phyloP scores from a whole-genome alignment of 2,329 filamentous ascomycete species.

The Xylaria sp. region DNA sequence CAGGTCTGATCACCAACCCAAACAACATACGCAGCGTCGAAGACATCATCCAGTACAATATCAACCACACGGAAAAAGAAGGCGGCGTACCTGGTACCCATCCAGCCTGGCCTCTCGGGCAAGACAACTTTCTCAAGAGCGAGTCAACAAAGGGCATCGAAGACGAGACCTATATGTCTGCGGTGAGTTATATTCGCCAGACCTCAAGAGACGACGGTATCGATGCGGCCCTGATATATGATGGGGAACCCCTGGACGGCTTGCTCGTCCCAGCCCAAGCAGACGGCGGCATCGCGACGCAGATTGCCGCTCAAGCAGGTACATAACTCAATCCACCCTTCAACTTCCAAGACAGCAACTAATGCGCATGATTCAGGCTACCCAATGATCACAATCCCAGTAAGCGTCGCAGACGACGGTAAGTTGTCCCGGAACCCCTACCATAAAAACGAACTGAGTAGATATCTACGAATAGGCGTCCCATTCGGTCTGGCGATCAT shows the following conservation, averaged over 20 bases:
- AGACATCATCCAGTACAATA: conserved; percentile 62
- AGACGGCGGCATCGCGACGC: conserved; percentile 59
- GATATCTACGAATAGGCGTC: conserved; percentile 1
- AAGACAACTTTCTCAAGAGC: conserved; percentile 64
- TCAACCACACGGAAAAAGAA: conserved; percentile 59
- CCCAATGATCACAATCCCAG: conserved; percentile 20
- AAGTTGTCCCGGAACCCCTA: neutral
- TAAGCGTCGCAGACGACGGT: conserved; percentile 11
- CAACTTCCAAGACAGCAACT: neutral
- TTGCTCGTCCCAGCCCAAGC: conserved; percentile 58
- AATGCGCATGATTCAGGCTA: conserved; percentile 34
- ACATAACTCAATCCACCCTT: neutral
- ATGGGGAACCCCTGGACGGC: conserved; percentile 48
- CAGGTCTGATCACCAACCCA: conserved; percentile 50
- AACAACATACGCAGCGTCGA: conserved; percentile 54
- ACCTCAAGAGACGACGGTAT: conserved; percentile 59
- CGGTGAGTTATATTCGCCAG: conserved; percentile 55
- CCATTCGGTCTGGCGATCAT: conserved; percentile 18
- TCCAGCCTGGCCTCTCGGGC: conserved; percentile 64
- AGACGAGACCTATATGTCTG: conserved; percentile 62
- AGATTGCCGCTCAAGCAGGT: conserved; percentile 64
- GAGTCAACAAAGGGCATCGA: conserved; percentile 54
- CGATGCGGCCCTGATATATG: conserved; percentile 55
- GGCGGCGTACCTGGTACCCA: conserved; percentile 57
- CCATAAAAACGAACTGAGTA: neutral